phyloP scores from a whole-genome alignment of 352 stramenopile genomes.

The Proteromonas lacertae region DNA sequence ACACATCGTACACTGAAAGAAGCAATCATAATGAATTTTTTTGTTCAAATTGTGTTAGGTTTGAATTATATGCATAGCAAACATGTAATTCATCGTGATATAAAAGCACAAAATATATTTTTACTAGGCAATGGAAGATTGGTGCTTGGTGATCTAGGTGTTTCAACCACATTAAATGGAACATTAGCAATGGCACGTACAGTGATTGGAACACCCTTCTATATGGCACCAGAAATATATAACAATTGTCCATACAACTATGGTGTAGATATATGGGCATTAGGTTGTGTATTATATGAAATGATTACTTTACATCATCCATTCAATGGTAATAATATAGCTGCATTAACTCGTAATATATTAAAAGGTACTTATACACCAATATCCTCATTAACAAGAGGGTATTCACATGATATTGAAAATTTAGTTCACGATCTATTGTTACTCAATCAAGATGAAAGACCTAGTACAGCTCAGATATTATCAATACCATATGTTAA shows the following conservation, averaged over 20 bases:
- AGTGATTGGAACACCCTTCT: conserved; percentile 15
- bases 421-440: conserved; percentile 19
- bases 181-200: conserved; percentile 18
- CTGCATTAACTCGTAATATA: conserved; percentile 14
- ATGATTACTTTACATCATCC: conserved; percentile 38
- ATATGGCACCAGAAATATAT: conserved; percentile 65
- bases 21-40: conserved; percentile 48
- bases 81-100: conserved; percentile 36
- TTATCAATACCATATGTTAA: conserved; percentile 17
- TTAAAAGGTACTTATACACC: conserved; percentile 15
- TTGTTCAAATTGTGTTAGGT: conserved; percentile 42
- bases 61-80: conserved; percentile 47
- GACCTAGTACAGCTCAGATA: conserved; percentile 16
- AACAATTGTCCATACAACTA: conserved; percentile 52
- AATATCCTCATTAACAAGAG: conserved; percentile 11
- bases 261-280: conserved; percentile 63
- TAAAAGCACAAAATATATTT: conserved; percentile 57
- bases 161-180: conserved; percentile 24
- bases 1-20: conserved; percentile 22
- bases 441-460: conserved; percentile 5
- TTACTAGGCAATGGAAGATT: conserved; percentile 18
- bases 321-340: conserved; percentile 30
- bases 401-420: conserved; percentile 12
- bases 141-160: conserved; percentile 46
- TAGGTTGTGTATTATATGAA: too few species aligned